Evolutionary conservation across 164 flowering plant genomes (phyloP), one percentile per base, ranked within the genome.

Genomic region (Protea cynaroides): DNA sequence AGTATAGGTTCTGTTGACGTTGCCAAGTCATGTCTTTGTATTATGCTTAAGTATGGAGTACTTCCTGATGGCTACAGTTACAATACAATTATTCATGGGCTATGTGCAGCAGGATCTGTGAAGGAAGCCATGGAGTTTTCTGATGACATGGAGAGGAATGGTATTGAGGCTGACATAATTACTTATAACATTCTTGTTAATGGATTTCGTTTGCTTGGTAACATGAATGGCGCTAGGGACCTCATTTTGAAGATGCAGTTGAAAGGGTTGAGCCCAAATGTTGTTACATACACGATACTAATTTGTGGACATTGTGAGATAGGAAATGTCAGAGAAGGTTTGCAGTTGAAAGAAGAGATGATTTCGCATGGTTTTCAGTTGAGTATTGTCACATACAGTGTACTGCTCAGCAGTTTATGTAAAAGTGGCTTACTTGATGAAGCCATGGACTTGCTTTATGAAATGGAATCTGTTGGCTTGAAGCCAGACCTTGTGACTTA

Each of bases 71-170:
- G 54, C 10, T 88, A 77, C 66, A 86, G 84, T 77, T 88, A 84
- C 61, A 90, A 86, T 75, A 85, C 86, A 50, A 88, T 90, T 63
- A 82, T 88, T 70, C 83, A 86, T 79, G 92, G 92, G 57, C 74
- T 86, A 7, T 85, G 84, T 76, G 59, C 69, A 60, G 80, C 76
- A 56, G 90, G 92, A 70, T 83, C 78, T 34, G 58, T 88, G 72
- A 85, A 80, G 66, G 92, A 86, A 71, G 94, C 97, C 11, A 59
- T 83, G 62, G 78, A 75, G 29, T 67, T 83, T 19, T 56, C 72
- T 25, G 65, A 71, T 56, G 84, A 86, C 66, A 90, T 88, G 97
- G 81, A 81, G 70, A 77, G 58, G 62, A 74, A 79, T 70, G 83
- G 86, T 50, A 58, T 88, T 43, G 79, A 67, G 65, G 87, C 89